A percentile compares a stretch with the other conserved stretches of the same genome.
These are phyloP conservation scores for Saccharomycopsis vini DNA, from an alignment of 805 yeast genomes.

Conservation along the genomic window DNA sequence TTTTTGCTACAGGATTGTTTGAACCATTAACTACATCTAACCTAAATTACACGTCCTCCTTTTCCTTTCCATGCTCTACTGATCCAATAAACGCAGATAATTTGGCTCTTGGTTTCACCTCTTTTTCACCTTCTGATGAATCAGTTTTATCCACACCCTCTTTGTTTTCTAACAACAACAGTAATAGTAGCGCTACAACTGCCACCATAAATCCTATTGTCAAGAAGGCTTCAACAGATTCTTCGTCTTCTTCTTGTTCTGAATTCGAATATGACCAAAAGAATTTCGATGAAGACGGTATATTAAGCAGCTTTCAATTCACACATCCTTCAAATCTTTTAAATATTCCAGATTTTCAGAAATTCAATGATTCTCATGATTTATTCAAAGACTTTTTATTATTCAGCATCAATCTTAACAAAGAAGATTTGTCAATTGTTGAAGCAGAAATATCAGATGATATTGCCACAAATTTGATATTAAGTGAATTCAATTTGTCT, in stretches of 20 bases:
- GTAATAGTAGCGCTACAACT: neutral
- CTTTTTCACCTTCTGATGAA: no score
- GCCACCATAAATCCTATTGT: neutral
- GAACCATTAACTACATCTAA: no score
- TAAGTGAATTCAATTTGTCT: neutral
- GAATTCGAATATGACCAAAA: neutral
- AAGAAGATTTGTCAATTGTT: neutral
- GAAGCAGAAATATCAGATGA: neutral
- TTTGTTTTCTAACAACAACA: conserved; percentile 2
- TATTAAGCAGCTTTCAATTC: conserved; percentile 14
- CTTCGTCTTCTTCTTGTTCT: conserved; percentile 4
- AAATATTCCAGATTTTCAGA: conserved; percentile 5
- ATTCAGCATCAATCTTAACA: conserved; percentile 2
- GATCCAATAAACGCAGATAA: no score
- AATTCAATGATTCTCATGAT: conserved; percentile 9
- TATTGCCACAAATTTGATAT: neutral
- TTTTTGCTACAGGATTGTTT: no score
- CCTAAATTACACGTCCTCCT: no score
- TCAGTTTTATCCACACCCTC: no score
- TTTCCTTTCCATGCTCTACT: no score
- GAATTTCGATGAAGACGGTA: conserved; percentile 5
- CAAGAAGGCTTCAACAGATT: neutral
- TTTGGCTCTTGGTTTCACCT: no score
- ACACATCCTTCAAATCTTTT: conserved; percentile 8
- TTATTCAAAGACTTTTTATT: conserved; percentile 8